phyloP scores from a whole-genome alignment of 176 grass and related monocot genomes.

The Ampelocalamus luodianensis region DNA sequence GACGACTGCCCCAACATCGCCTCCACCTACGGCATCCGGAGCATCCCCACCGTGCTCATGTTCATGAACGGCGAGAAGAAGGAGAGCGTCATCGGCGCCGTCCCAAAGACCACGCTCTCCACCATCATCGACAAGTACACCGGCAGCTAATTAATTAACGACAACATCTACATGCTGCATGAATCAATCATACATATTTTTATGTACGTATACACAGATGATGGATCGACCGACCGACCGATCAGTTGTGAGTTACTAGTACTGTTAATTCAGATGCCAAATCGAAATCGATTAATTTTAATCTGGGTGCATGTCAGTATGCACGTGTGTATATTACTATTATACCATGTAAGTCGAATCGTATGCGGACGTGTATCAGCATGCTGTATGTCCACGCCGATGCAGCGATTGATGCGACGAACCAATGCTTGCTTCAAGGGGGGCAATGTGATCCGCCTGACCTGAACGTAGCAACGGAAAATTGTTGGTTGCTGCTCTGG shows the following conservation, averaged over 20 bases:
- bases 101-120: constrained; percentile 71
- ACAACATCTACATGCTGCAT: background rate
- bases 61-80: constrained; percentile 94
- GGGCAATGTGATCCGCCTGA: background rate
- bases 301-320: background rate
- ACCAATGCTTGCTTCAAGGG: background rate
- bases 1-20: constrained; percentile 80
- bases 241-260: constrained; percentile 21
- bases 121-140: constrained; percentile 78
- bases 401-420: background rate
- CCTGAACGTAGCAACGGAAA: background rate
- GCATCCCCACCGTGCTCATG: constrained; percentile 94
- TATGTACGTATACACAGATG: background rate
- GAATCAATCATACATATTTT: background rate
- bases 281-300: constrained; percentile 14
- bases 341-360: background rate
- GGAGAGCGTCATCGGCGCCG: constrained; percentile 88
- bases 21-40: constrained; percentile 74
- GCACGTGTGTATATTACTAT: constrained; percentile 21
- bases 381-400: too few relatives aligned
- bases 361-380: background rate
- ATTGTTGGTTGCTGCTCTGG: background rate
- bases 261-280: constrained; percentile 27
- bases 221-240: background rate
- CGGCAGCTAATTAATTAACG: constrained; percentile 31